These are phyloP conservation scores for Rhynchosporium secalis DNA, from an alignment of 2,329 filamentous ascomycete genomes.

Conservation along the genomic window DNA sequence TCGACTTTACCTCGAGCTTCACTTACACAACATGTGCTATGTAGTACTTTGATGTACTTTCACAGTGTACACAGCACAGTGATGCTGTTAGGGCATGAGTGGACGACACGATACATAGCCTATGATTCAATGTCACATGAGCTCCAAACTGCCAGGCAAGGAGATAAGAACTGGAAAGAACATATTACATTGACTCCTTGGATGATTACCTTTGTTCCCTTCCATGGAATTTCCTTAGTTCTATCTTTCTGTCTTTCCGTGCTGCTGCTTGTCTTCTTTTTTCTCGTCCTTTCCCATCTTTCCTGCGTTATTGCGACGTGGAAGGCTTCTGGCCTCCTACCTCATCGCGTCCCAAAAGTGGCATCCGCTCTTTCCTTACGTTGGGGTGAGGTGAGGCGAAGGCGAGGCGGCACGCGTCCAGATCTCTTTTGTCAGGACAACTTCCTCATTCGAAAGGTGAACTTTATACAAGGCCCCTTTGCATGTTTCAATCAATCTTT, in stretches of 20 bases:
- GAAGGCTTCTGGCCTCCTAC: neutral
- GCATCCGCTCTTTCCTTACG: neutral
- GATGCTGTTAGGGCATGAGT: slow-evolving; percentile 3
- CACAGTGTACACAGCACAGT: neutral
- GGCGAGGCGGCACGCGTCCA: neutral
- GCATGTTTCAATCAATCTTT: slow-evolving; percentile 1
- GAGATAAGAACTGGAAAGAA: neutral
- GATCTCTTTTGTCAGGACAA: neutral
- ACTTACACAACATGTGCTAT: slow-evolving; percentile 11
- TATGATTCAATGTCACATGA: slow-evolving; percentile 2
- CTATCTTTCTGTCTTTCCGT: neutral
- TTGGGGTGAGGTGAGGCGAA: too few relatives aligned
- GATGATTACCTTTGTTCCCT: neutral
- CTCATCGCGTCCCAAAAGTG: neutral
- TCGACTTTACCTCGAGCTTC: slow-evolving; percentile 4
- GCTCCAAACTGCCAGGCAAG: neutral
- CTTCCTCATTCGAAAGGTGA: neutral
- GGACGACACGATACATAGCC: neutral
- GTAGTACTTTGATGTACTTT: neutral
- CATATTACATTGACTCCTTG: neutral
- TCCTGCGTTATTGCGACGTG: slow-evolving; percentile 1
- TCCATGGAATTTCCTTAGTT: too few relatives aligned
- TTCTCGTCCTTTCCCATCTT: neutral
- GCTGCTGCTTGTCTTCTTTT: neutral
- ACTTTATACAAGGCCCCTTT: neutral